Conservation (phyloP, 345 rosid genomes). For the Aquilaria yunnanensis region DNA sequence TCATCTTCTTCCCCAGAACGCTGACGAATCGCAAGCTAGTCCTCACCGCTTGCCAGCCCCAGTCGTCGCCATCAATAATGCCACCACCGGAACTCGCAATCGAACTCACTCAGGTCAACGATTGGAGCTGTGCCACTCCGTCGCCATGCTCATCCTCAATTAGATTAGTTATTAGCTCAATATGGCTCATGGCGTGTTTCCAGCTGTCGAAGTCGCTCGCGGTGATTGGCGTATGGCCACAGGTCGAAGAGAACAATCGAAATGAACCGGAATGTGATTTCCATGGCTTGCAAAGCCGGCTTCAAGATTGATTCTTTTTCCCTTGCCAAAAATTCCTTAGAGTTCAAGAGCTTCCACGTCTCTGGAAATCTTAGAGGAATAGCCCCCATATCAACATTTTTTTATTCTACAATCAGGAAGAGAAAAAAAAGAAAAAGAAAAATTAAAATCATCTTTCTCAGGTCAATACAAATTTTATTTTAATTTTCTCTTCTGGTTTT, state of each 20-base stretch:
- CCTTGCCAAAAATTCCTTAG: conserved; percentile 53
- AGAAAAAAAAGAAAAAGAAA: too few species aligned
- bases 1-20: too few species aligned
- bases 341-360: conserved; percentile 45
- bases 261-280: conserved; percentile 78
- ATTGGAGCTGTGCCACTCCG: conserved; percentile 36
- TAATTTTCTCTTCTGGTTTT: too few species aligned
- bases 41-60: too few species aligned
- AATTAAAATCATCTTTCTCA: too few species aligned
- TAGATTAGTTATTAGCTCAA: conserved; percentile 51
- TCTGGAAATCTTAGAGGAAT: conserved; percentile 25
- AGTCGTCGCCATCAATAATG: too few species aligned
- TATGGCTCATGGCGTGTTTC: conserved; percentile 63
- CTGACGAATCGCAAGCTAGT: too few species aligned
- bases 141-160: conserved; percentile 52
- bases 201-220: conserved; percentile 64
- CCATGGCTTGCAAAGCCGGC: conserved; percentile 79
- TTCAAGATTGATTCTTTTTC: conserved; percentile 47
- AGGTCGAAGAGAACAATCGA: conserved; percentile 60
- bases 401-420: too few species aligned
- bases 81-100: too few species aligned
- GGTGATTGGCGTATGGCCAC: conserved; percentile 64
- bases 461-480: too few species aligned
- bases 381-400: too few species aligned
- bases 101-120: conserved; percentile 23